A percentile compares a stretch with the other conserved stretches of the same genome.
Evolutionary conservation across 1,284 basidiomycete species (phyloP).

Genomic region (Stereum hirsutum): DNA sequence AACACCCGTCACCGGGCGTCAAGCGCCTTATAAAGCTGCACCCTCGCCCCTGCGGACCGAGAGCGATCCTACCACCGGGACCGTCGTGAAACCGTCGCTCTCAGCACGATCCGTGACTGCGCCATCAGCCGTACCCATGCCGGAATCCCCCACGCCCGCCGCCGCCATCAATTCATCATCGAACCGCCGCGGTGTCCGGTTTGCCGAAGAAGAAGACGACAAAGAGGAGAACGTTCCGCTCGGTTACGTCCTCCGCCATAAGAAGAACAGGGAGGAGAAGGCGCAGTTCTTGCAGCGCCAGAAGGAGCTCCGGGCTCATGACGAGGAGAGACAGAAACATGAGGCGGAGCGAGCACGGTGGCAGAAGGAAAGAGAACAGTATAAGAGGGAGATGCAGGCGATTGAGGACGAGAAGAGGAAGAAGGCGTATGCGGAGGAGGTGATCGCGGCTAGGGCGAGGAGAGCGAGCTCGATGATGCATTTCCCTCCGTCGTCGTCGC

Average conservation of each 20-base stretch:
- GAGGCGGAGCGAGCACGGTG: slow-evolving; percentile 39
- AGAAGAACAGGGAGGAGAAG: slow-evolving; percentile 65
- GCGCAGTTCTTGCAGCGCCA: slow-evolving; percentile 56
- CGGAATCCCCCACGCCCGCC: too few species aligned
- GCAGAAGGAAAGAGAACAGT: slow-evolving; percentile 44
- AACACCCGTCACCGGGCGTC: slow-evolving; percentile 11
- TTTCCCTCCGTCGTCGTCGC: slow-evolving; percentile 16
- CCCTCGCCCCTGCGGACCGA: slow-evolving; percentile 49
- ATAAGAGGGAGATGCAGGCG: slow-evolving; percentile 46
- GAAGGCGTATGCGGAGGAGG: slow-evolving; percentile 46
- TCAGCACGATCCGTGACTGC: slow-evolving; percentile 7
- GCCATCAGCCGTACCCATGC: slow-evolving; percentile 5
- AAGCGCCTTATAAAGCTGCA: slow-evolving; percentile 27
- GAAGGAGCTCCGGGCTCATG: slow-evolving; percentile 40
- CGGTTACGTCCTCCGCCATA: slow-evolving; percentile 55
- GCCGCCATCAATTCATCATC: too few species aligned
- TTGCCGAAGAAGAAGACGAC: slow-evolving; percentile 49
- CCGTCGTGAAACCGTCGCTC: slow-evolving; percentile 9
- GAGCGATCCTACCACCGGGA: slow-evolving; percentile 15
- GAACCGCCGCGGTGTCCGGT: slow-evolving; percentile 64
- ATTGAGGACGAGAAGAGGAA: slow-evolving; percentile 43
- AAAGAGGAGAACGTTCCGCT: slow-evolving; percentile 62
- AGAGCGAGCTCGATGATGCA: slow-evolving; percentile 48
- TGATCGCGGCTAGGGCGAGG: slow-evolving; percentile 48
- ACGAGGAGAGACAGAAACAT: slow-evolving; percentile 35